Conservation (phyloP, 2,329 filamentous ascomycete genomes). For the Phoma sp. region DNA sequence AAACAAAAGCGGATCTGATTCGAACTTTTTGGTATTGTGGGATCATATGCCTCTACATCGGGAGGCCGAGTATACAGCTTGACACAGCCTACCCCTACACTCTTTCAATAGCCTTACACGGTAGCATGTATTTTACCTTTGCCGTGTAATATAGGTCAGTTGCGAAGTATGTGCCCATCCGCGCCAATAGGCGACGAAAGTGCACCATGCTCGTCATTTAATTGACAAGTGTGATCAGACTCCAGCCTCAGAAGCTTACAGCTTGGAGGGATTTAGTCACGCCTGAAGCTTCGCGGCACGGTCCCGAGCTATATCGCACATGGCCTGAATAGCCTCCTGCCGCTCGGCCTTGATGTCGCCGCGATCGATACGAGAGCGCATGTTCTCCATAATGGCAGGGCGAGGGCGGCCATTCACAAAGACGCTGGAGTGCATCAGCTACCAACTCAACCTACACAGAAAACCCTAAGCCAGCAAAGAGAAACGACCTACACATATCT, state of each 20-base stretch:
- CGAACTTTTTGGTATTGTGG: no score
- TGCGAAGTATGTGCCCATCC: no score
- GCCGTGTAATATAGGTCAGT: no score
- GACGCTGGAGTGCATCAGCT: slow-evolving; percentile 55
- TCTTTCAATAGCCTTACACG: no score
- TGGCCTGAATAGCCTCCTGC: slow-evolving; percentile 78
- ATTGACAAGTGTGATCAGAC: no score
- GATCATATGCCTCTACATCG: no score
- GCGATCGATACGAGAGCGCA: slow-evolving; percentile 74
- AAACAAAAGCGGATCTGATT: no score
- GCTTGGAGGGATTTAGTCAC: background rate
- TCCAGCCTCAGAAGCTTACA: background rate
- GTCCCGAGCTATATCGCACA: slow-evolving; percentile 89
- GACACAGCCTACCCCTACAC: no score
- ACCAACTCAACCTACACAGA: background rate
- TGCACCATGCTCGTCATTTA: no score
- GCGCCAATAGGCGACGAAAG: no score
- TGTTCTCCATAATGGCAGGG: slow-evolving; percentile 79
- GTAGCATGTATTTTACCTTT: no score
- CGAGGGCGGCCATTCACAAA: slow-evolving; percentile 86
- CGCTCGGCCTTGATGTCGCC: slow-evolving; percentile 72
- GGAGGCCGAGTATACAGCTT: no score
- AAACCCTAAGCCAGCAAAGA: background rate
- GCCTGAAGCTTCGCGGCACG: slow-evolving; percentile 66
- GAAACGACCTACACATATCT: slow-evolving; percentile 69